Evolutionary conservation across 2,329 filamentous ascomycete genomes (phyloP), one percentile per base, ranked within the genome.

Genomic region (Macroventuria anomochaeta): DNA sequence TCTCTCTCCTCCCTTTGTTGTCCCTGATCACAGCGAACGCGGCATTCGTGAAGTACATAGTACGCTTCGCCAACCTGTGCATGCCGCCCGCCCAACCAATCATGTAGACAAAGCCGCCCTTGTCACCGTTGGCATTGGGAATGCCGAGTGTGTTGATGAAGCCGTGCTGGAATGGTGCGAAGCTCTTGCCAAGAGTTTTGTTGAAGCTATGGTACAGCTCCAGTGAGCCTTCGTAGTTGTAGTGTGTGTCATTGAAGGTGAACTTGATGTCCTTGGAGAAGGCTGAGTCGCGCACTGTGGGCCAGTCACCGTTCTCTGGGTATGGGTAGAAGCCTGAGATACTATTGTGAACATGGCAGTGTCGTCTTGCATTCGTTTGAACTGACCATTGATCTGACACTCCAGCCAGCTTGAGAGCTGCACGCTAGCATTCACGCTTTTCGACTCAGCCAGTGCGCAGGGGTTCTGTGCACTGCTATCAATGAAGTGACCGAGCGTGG

Each of bases 171-270:
- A 72, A 72, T 1, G 63, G 63, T 8, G 59, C 51, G 23, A 72
- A 72, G 10, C 53, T 64, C 11, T 53, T 43, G 17, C 61, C 69
- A 2, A 72, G 57, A 1, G 67, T 68, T 10, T 53, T 54, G 13
- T 72, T 72, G 54, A 71, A 65, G 38, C 46, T 62, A 12, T 63
- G 58, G 32, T 72, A 72, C 1, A 71, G 58, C 8, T 47, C 26
- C 2, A 67, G 46, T 17, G 65, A 71, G 55, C 65, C 63, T 25
- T 60, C 58, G 33, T 67, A 71, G 54, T 70, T 63, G 58, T 70
- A 71, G 21, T 64, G 67, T 11, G 67, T 70, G 41, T 64, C 59
- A 44, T 72, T 72, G 62, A 72, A 71, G 10, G 65, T 71, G 41
- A 70, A 70, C 2, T 52, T 55, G n/a, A 72, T 53, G 38, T 62